A percentile compares a stretch with the other conserved stretches of the same genome.
Conservation (phyloP, 2,329 filamentous ascomycete species). For the Stachybotrys chartarum region DNA sequence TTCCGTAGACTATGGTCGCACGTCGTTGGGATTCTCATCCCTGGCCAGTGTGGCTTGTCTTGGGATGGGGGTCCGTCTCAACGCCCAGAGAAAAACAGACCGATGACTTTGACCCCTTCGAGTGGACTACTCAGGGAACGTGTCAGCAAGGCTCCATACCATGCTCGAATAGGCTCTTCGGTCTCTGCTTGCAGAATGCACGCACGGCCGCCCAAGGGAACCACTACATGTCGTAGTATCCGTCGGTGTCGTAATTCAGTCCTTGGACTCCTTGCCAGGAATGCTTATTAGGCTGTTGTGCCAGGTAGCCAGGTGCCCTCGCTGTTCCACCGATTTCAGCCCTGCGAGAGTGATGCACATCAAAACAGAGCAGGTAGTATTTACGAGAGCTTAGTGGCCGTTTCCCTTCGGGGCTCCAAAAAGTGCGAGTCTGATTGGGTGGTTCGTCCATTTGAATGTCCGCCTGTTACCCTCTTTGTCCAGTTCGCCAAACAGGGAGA, state of each 20-base stretch:
- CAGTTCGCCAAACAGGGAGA: too few species aligned
- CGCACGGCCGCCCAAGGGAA: background rate
- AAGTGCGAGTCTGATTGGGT: too few species aligned
- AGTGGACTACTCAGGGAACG: background rate
- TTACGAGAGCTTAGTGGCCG: background rate
- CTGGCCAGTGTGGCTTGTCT: background rate
- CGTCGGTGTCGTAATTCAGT: too few species aligned
- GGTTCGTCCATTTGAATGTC: too few species aligned
- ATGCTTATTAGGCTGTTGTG: background rate
- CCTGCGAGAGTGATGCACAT: background rate
- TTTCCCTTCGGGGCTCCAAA: too few species aligned
- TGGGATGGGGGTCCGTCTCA: background rate
- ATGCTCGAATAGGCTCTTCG: background rate
- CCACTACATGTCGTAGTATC: background rate
- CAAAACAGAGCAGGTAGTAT: background rate
- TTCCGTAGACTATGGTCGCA: background rate
- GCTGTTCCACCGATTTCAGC: background rate
- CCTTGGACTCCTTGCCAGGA: too few species aligned
- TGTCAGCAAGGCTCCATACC: background rate
- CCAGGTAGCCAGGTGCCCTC: background rate
- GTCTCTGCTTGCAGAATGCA: background rate
- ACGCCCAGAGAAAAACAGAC: background rate
- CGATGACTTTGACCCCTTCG: background rate
- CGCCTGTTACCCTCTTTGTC: too few species aligned
- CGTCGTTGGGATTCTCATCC: background rate